Evolutionary conservation across 116 monocot genomes (phyloP), one percentile per base, ranked within the genome.

Genomic region (Trichopus zeylanicus): DNA sequence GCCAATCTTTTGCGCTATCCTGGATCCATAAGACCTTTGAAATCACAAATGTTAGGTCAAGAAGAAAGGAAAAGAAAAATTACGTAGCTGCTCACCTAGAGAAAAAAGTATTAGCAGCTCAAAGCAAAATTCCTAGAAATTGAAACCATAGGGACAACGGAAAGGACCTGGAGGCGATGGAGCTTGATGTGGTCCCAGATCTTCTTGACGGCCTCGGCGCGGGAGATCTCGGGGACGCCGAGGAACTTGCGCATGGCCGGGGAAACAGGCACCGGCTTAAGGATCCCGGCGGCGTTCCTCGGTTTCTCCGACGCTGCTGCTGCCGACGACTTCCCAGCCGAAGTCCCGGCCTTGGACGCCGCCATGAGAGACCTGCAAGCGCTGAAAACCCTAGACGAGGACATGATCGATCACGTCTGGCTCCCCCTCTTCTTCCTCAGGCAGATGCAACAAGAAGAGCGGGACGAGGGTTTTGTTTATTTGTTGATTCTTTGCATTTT

Each of bases 181-280:
- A 73, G 60, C 75, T 93, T 93, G 82, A 93, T 65, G 73, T 93
- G 70, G 0, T 88, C 88, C 93, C 93, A 93, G 42, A 93, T 69
- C 73, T 75, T 85, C 77, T 93, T 88, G 29, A 88, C 47, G 39
- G 75, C 81, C 31, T 60, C 58, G 39, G 73, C 0, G 32, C 93
- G 80, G 29, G 88, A 85, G 56, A 85, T 62, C 80, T 93, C 88
- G 3, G 69, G 53, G 20, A 64, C 78, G 38, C 93, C 93, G 25
- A 88, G 51, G 67, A 93, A 93, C 61, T 74, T 75, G 49, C 59
- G 33, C 74, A 93, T 54, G 38, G 76, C 77, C 23, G 88, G 76
- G 12, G 93, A 93, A 10, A 93, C 72, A 2, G 82, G 77, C 10
- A 75, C 0, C 30, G 66, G 69, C 70, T 84, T 85, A 42, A 46